Base-by-base conservation (phyloP, 2,329 filamentous ascomycete species). In the Arthrobotrys entomopaga region DNA sequence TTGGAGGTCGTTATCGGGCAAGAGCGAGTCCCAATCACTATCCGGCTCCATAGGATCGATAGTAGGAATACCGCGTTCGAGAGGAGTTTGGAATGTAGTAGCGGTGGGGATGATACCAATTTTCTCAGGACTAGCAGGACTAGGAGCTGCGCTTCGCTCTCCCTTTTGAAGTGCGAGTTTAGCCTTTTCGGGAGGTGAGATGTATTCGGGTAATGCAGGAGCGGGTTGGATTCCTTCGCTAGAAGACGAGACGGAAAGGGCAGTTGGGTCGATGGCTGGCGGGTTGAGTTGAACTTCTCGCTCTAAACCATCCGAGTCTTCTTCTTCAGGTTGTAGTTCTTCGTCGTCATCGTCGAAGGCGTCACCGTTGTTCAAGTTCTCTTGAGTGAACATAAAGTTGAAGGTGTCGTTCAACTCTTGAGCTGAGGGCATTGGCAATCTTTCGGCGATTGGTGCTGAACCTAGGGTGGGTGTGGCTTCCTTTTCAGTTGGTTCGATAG, bases 11-110 rank as follows among this genome's bases (percentile, higher is more conserved):
- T 90, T 89, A 16, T 92, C 91, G 8, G 90, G 90, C 75, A 97
- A 89, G 53, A 90, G 88, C 79, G 90, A 90, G 79, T 96, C 93
- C 95, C 95, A 99, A 81, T 98, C 94, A 80, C 93, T 97, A 72
- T 89, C 87, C 22, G 90, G 88, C 15, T 89, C 84, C 75, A 74
- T 85, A 86, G 78, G 89, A 88, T 64, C 92, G 84, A 63, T 87
- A 86, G 74, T 87, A 86, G 29, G 92, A 83, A 59, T 86, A 85
- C 20, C 86, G 84, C 19, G 82, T 77, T 38, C 83, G 13, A 22
- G 40, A 26, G 48, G 56, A 20, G 57, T 29, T 19, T 61, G 57
- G 82, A 76, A 57, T 2, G 3, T 26, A 10, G 54, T 34, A 29
- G 59, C 43, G 11, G 50, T 24, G 11, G 42, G 34, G 2, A 63